These are phyloP conservation scores for Aspergillus asperescens DNA, from an alignment of 495 filamentous ascomycete genomes.

Conservation along the genomic window DNA sequence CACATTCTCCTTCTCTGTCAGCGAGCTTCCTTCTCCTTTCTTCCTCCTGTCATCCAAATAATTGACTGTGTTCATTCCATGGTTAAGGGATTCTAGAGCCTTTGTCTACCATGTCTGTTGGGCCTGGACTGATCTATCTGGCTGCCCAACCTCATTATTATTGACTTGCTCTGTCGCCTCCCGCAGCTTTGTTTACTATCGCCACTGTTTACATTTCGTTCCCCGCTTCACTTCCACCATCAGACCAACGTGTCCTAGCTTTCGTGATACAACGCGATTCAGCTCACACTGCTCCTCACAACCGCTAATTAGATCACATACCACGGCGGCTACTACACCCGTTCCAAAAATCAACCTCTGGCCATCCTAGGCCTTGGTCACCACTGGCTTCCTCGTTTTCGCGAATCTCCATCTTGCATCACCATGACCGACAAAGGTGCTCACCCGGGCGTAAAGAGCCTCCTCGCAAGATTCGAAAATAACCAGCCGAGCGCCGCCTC, in stretches of 20 bases:
- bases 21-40: constrained; percentile 12
- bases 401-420: background rate
- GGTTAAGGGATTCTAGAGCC: background rate
- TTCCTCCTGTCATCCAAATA: background rate
- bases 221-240: constrained; percentile 2
- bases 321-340: background rate
- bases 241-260: constrained; percentile 9
- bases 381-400: constrained; percentile 2
- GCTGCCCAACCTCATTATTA: constrained; percentile 1
- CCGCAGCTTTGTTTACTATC: constrained; percentile 3
- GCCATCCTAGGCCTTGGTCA: background rate
- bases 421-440: constrained; percentile 47
- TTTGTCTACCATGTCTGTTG: constrained; percentile 9
- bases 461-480: constrained; percentile 86
- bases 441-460: constrained; percentile 58
- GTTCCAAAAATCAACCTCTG: constrained; percentile 2
- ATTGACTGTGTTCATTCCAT: constrained; percentile 7
- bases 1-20: background rate
- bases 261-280: background rate
- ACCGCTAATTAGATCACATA: background rate
- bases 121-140: constrained; percentile 3
- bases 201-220: constrained; percentile 10
- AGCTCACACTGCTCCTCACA: background rate
- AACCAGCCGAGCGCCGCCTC: constrained; percentile 48
- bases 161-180: constrained; percentile 6